These are phyloP conservation scores for Schizophyllum commune DNA, from an alignment of 1,284 basidiomycete species.

Conservation along the genomic window DNA sequence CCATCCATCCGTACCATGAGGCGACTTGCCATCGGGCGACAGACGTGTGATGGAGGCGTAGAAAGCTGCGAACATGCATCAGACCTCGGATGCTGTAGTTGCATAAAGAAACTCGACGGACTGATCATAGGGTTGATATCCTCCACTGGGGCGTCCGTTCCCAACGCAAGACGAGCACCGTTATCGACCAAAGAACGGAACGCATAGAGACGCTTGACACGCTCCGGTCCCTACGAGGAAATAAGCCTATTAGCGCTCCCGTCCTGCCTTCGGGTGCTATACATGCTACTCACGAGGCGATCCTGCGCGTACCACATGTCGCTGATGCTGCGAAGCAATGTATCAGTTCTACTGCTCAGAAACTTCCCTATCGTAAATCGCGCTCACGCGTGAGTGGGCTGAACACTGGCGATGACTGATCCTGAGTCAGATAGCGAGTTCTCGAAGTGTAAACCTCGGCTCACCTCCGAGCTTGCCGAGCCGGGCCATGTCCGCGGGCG, in stretches of 20 bases:
- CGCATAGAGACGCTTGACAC: conserved; percentile 81
- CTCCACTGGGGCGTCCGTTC: conserved; percentile 90
- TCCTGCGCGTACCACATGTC: conserved; percentile 90
- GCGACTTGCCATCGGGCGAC: conserved; percentile 65
- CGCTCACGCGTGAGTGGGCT: conserved; percentile 83
- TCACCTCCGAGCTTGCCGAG: conserved; percentile 71
- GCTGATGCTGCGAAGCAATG: conserved; percentile 41
- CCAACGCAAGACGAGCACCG: conserved; percentile 61
- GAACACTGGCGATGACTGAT: conserved; percentile 70
- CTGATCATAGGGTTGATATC: conserved; percentile 55
- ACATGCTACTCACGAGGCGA: conserved; percentile 48
- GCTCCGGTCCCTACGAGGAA: conserved; percentile 59
- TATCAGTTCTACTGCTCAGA: not conserved
- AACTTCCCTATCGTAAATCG: not conserved
- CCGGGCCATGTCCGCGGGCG: conserved; percentile 61
- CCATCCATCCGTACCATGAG: conserved; percentile 81
- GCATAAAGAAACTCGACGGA: not conserved
- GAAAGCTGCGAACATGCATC: conserved; percentile 42
- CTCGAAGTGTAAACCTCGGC: conserved; percentile 11
- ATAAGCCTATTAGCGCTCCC: too few relatives aligned
- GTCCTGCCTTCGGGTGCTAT: not conserved
- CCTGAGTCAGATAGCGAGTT: conserved; percentile 4
- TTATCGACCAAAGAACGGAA: conserved; percentile 67
- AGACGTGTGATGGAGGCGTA: conserved; percentile 81
- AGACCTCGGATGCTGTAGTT: not conserved